Conservation (phyloP, 2,329 filamentous ascomycete species). For the Fusarium sp. region DNA sequence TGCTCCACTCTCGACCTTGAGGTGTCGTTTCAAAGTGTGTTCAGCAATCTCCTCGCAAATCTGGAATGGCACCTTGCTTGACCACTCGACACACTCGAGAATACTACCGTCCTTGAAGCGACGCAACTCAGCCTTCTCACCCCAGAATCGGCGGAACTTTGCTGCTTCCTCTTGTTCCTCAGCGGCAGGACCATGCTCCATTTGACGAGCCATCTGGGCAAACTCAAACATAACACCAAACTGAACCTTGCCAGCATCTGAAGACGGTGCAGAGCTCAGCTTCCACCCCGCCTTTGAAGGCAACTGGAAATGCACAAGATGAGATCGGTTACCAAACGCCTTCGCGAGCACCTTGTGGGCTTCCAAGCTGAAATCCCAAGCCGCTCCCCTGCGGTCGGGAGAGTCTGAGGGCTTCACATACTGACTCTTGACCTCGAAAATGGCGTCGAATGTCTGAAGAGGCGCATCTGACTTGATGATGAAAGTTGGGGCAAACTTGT, state of each 20-base stretch:
- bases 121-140: slow-evolving; percentile 89
- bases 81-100: slow-evolving; percentile 91
- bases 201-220: slow-evolving; percentile 75
- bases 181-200: slow-evolving; percentile 88
- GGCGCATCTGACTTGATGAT: slow-evolving; percentile 70
- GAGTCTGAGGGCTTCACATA: slow-evolving; percentile 45
- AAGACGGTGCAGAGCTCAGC: slow-evolving; percentile 37
- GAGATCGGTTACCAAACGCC: slow-evolving; percentile 80
- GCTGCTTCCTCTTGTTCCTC: slow-evolving; percentile 87
- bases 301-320: slow-evolving; percentile 70
- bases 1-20: slow-evolving; percentile 68
- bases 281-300: slow-evolving; percentile 49
- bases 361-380: slow-evolving; percentile 62
- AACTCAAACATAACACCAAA: slow-evolving; percentile 80
- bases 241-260: slow-evolving; percentile 56
- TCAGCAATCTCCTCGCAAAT: slow-evolving; percentile 83
- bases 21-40: slow-evolving; percentile 76
- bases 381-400: slow-evolving; percentile 56
- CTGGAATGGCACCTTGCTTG: slow-evolving; percentile 68
- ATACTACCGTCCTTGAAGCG: slow-evolving; percentile 97
- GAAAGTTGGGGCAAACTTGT: slow-evolving; percentile 89
- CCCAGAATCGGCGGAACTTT: slow-evolving; percentile 92
- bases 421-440: slow-evolving; percentile 52
- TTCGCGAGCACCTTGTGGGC: slow-evolving; percentile 73
- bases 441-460: slow-evolving; percentile 65